phyloP scores from a whole-genome alignment of 177 flowering plant genomes.

The Telopea speciosissima region DNA sequence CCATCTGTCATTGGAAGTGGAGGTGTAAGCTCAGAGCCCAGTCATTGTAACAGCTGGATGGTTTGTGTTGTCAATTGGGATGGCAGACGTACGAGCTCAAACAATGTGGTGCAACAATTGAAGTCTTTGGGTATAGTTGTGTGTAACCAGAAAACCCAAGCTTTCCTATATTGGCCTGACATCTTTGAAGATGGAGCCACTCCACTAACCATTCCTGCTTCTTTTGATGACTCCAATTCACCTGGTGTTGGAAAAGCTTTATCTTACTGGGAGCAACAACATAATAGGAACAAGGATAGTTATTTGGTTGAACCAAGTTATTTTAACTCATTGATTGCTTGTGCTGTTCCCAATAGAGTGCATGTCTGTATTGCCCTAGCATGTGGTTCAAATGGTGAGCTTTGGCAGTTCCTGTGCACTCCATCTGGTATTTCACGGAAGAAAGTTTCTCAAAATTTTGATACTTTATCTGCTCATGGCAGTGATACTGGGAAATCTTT shows the following conservation, averaged over 20 bases:
- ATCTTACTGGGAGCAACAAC: conserved; percentile 26
- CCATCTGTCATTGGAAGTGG: conserved; percentile 25
- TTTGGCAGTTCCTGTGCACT: conserved; percentile 67
- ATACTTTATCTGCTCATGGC: conserved; percentile 18
- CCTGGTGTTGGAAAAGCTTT: conserved; percentile 24
- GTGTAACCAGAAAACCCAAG: conserved; percentile 47
- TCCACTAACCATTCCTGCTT: conserved; percentile 33
- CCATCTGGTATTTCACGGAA: conserved; percentile 39
- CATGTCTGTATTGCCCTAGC: conserved; percentile 57
- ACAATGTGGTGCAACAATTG: conserved; percentile 23
- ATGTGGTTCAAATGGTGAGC: conserved; percentile 62
- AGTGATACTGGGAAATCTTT: conserved; percentile 28
- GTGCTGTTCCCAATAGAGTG: conserved; percentile 33
- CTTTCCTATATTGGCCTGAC: conserved; percentile 71
- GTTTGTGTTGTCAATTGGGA: conserved; percentile 61
- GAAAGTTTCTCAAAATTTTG: conserved; percentile 24
- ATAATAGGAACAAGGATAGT: conserved; percentile 24
- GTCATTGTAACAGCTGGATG: conserved; percentile 44
- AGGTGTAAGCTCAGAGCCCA: conserved; percentile 22
- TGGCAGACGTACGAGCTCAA: conserved; percentile 13
- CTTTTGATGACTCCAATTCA: conserved; percentile 38
- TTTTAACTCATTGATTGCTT: conserved; percentile 70
- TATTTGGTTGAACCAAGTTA: conserved; percentile 15
- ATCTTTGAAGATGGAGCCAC: conserved; percentile 29
- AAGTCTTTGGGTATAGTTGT: conserved; percentile 56